Percentiles rank a stretch among this genome's conserved stretches.
Evolutionary conservation across 1,284 basidiomycete genomes (phyloP).

Genomic region (Sanghuangporus weigelae): DNA sequence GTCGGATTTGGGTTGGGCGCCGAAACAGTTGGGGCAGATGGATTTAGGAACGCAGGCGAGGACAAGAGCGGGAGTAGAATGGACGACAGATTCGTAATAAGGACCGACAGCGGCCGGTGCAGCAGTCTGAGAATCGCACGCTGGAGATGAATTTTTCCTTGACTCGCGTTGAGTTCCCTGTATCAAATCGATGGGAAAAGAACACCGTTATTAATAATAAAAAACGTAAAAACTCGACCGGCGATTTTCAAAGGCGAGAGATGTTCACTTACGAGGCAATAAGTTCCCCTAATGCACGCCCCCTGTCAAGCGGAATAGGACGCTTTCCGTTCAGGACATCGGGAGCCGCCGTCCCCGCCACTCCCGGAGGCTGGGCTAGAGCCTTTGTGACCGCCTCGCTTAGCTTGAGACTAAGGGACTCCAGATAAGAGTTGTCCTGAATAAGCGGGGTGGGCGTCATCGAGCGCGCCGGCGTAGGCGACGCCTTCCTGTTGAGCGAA

Average conservation of each 20-base stretch:
- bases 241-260: not conserved
- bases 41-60: conserved; percentile 52
- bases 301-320: conserved; percentile 65
- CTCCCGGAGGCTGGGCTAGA: conserved; percentile 47
- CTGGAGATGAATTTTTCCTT: conserved; percentile 56
- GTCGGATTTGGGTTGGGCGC: conserved; percentile 53
- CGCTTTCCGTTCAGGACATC: conserved; percentile 58
- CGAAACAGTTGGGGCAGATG: conserved; percentile 46
- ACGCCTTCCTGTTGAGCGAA: conserved; percentile 48
- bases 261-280: conserved; percentile 56
- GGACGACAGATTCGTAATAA: conserved; percentile 63
- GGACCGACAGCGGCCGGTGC: conserved; percentile 68
- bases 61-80: conserved; percentile 61
- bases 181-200: conserved; percentile 1
- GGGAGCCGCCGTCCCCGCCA: conserved; percentile 40
- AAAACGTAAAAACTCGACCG: conserved; percentile 10
- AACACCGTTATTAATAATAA: conserved; percentile 15
- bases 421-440: conserved; percentile 74
- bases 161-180: conserved; percentile 64
- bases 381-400: conserved; percentile 78
- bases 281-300: conserved; percentile 55
- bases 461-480: conserved; percentile 30
- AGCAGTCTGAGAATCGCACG: conserved; percentile 66
- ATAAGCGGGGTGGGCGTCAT: conserved; percentile 44
- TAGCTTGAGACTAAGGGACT: conserved; percentile 66